A percentile compares a stretch with the other conserved stretches of the same genome.
Evolutionary conservation across 2,329 filamentous ascomycete species (phyloP).

Genomic region (Fusarium musae): DNA sequence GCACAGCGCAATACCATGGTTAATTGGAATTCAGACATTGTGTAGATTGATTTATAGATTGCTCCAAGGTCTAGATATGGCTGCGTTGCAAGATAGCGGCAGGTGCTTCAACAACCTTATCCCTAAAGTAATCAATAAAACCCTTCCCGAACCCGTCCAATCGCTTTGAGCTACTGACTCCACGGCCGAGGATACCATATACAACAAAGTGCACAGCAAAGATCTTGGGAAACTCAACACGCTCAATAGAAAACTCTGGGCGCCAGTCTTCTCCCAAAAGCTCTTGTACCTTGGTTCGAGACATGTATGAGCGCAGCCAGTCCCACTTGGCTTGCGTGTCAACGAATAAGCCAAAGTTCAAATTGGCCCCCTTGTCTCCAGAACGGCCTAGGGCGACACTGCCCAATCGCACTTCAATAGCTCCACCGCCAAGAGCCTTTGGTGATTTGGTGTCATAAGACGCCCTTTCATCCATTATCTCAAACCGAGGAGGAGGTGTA

Average conservation of each 20-base stretch:
- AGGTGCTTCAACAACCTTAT: background rate
- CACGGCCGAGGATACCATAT: background rate
- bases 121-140: background rate
- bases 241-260: background rate
- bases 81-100: background rate
- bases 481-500: background rate
- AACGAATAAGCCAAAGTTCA: background rate
- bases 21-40: background rate
- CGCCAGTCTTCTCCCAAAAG: background rate
- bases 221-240: background rate
- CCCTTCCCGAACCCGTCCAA: background rate
- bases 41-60: background rate
- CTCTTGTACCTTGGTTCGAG: background rate
- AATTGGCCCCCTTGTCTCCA: background rate
- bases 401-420: background rate
- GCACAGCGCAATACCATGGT: background rate
- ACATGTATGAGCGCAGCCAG: background rate
- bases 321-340: background rate
- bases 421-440: background rate
- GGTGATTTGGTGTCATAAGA: background rate
- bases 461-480: background rate
- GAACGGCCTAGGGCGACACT: background rate
- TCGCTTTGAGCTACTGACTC: background rate
- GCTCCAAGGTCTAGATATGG: background rate
- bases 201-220: background rate